phyloP scores from a whole-genome alignment of 768 basidiomycete genomes.

The Phaffia tasmanica region DNA sequence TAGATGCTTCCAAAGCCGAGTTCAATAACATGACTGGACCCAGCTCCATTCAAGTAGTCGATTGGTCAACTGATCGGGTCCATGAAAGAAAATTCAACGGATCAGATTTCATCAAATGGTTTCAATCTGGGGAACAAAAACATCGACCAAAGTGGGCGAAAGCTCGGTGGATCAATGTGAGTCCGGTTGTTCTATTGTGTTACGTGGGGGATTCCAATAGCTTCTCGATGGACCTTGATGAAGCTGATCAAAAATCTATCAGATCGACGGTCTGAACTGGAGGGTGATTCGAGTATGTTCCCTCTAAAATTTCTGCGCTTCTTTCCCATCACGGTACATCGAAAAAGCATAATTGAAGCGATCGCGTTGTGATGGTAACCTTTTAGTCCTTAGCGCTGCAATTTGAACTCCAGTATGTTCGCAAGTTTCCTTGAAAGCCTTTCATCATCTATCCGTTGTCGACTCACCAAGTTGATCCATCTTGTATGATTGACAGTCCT shows the following conservation, averaged over 20 bases:
- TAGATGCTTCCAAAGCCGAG: constrained; percentile 5
- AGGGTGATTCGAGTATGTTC: constrained; percentile 3
- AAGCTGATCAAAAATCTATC: neutral
- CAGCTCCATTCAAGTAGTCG: constrained; percentile 9
- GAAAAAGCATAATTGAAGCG: too few relatives aligned
- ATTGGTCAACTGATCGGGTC: constrained; percentile 14
- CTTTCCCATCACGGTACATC: neutral
- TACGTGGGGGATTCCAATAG: too few relatives aligned
- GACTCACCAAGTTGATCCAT: too few relatives aligned
- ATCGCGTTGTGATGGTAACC: neutral
- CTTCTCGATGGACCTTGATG: neutral
- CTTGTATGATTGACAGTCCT: neutral
- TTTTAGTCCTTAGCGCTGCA: neutral
- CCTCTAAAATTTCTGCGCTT: neutral
- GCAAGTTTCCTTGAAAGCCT: too few relatives aligned
- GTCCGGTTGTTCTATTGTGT: neutral
- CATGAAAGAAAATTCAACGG: constrained; percentile 11
- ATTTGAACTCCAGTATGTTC: constrained; percentile 15
- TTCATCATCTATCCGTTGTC: too few relatives aligned
- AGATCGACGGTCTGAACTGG: constrained; percentile 21
- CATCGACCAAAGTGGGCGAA: constrained; percentile 6
- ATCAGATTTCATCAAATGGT: constrained; percentile 16
- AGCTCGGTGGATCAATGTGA: constrained; percentile 21
- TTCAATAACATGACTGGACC: constrained; percentile 8
- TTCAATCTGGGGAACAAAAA: neutral